Evolutionary conservation across 83 land plant genomes (phyloP), one percentile per base, ranked within the genome.

Genomic region (Diphasiastrum complanatum): DNA sequence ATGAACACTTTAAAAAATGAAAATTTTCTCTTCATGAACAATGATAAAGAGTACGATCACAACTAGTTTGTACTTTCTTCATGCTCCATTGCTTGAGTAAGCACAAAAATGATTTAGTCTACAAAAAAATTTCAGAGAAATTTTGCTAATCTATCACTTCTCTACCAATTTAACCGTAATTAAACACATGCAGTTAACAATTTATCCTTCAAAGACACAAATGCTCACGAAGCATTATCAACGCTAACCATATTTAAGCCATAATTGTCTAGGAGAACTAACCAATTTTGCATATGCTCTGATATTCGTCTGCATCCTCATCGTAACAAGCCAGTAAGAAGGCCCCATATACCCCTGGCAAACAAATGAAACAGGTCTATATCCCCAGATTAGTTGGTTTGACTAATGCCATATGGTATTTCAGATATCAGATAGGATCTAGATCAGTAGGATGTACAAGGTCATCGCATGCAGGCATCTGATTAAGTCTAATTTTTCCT

Each of bases 261-360:
- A 37, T 40, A 30, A 49, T 5, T 53, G 12, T 24, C 25, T 31
- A 18, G 16, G 18, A 10, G n/a, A 2, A 33, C 48, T 64, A 55
- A 95, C 99, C 99, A 64, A 95, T 95, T 66, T 88, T 95, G 70
- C 99, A 95, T 26, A 95, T 84, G 65, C 92, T 95, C 65, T 95
- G 97, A 65, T 67, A 95, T 59, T 95, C 99, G 40, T 89, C 99
- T 31, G 78, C 79, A 5, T 63, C 63, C 32, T 79, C 80, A 76
- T 95, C 93, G 70, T 90, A 90, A 61, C 99, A 95, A 34, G 97
- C 97, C 72, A 95, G 79, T 33, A 95, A 83, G 71, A 95, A 95
- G 0, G 97, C 92, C 35, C 99, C 99, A 83, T 84, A 95, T 33
- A 82, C 97, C 40, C 99, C 99, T 95, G 69, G 27, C 25, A 36